Conservation (phyloP, 1,284 basidiomycete species). For the Cutaneotrichosporon arboriforme region DNA sequence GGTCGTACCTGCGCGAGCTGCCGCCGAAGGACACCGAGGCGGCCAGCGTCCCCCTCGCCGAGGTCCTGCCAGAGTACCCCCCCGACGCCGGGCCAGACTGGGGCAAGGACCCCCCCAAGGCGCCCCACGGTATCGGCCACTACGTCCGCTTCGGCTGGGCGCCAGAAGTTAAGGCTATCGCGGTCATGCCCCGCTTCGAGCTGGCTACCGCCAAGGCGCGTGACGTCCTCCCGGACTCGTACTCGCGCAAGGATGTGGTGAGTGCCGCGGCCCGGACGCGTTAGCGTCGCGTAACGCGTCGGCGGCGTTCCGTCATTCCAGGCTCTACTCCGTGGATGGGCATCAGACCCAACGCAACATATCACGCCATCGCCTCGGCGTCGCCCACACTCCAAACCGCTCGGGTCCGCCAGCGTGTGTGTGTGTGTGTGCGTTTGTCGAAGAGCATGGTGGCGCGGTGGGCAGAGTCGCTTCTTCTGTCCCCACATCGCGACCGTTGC, state of each 20-base stretch:
- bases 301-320: too few relatives aligned
- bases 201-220: conserved; percentile 92
- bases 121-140: conserved; percentile 88
- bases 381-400: not conserved
- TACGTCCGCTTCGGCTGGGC: conserved; percentile 90
- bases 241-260: conserved; percentile 87
- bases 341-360: not conserved
- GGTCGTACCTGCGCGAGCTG: conserved; percentile 88
- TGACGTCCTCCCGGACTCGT: conserved; percentile 74
- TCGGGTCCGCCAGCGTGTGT: too few relatives aligned
- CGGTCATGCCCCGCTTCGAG: conserved; percentile 94
- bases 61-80: conserved; percentile 95
- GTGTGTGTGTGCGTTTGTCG: not conserved
- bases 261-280: too few relatives aligned
- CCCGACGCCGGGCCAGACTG: conserved; percentile 83
- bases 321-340: too few relatives aligned
- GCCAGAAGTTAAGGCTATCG: conserved; percentile 79
- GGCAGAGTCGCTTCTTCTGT: too few relatives aligned
- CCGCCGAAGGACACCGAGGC: conserved; percentile 63
- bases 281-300: not conserved
- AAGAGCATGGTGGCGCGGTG: too few relatives aligned
- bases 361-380: not conserved
- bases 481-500: not conserved
- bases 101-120: conserved; percentile 80
- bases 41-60: conserved; percentile 85